Base-by-base conservation (phyloP, 768 basidiomycete genomes). In the Trametes punicea region DNA sequence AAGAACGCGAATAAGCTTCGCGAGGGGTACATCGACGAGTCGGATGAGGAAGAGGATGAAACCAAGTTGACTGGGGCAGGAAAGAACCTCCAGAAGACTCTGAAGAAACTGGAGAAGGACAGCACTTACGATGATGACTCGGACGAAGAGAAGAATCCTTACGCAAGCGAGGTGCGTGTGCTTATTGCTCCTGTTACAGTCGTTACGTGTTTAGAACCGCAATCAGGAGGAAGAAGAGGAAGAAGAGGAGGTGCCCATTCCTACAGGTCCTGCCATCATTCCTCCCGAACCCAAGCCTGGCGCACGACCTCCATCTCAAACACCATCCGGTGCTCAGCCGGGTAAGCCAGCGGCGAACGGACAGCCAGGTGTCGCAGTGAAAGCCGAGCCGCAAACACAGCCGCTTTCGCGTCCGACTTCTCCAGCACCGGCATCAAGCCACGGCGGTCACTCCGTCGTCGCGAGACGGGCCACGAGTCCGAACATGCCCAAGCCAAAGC, bases 381-480 rank as follows among this genome's bases (percentile, higher is more conserved):
- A 66, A 60, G 60, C 75, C 5, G 61, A 69, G 30, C 27, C 60
- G 61, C 68, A 33, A 57, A 53, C 46, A 40, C 64, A 66, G 23
- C 64, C 72, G 11, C 75, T 71, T 50, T 85, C 87, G 27, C 81
- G 80, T 33, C 78, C 83, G 11, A 80, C 77, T 23, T 88, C 88
- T 2, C 86, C 85, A 8, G 40, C 55, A 71, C 79, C 38, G 71
- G 56, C 77, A 4, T 73, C 83, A 7, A 75, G 77, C 26, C 76
- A 85, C 61, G 84, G 87, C 33, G 90, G 90, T 0, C 88, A 91
- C 70, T 89, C 86, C 2, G 66, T 89, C 21, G 81, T 94, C 15
- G 91, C 91, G 2, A 88, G 87, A 71, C 83, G 91, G 16, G 91
- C 91, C 3, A 92, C 90, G 1, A 91, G 89, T 59, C 91, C 90